phyloP scores from a whole-genome alignment of 2,329 filamentous ascomycete species.

The Rasamsonia emersonii region DNA sequence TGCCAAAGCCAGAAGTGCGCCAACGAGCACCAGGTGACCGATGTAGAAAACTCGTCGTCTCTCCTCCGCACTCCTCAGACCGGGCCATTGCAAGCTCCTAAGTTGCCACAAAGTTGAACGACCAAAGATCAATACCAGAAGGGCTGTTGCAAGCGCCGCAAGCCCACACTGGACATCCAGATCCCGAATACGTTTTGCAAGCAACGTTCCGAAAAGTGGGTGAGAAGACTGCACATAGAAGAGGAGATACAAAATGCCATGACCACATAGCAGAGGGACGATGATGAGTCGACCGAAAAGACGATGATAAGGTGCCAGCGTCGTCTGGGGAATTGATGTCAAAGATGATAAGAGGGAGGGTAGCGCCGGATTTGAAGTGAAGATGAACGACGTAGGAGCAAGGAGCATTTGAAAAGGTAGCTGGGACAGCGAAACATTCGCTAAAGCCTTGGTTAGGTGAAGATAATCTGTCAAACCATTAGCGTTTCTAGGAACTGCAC shows the following conservation, averaged over 20 bases:
- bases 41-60: slow-evolving; percentile 45
- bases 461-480: slow-evolving; percentile 46
- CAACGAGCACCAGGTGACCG: slow-evolving; percentile 46
- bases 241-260: slow-evolving; percentile 48
- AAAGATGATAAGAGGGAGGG: slow-evolving; percentile 44
- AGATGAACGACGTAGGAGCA: slow-evolving; percentile 28
- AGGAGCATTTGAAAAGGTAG: slow-evolving; percentile 53
- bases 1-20: slow-evolving; percentile 39
- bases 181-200: slow-evolving; percentile 47
- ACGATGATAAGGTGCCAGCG: slow-evolving; percentile 50
- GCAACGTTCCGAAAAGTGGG: slow-evolving; percentile 29
- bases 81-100: slow-evolving; percentile 8
- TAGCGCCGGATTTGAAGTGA: slow-evolving; percentile 37
- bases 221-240: slow-evolving; percentile 46
- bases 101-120: slow-evolving; percentile 27
- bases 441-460: slow-evolving; percentile 55
- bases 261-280: slow-evolving; percentile 41
- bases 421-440: slow-evolving; percentile 51
- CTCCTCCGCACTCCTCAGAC: slow-evolving; percentile 14
- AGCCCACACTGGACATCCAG: slow-evolving; percentile 51
- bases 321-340: slow-evolving; percentile 46
- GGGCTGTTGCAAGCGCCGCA: slow-evolving; percentile 37
- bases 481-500: not conserved
- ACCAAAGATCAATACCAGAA: slow-evolving; percentile 42
- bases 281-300: slow-evolving; percentile 48